A percentile compares a stretch with the other conserved stretches of the same genome.
These are phyloP conservation scores for Arxiozyma bovina DNA, from an alignment of 1,139 yeast genomes.

Conservation along the genomic window DNA sequence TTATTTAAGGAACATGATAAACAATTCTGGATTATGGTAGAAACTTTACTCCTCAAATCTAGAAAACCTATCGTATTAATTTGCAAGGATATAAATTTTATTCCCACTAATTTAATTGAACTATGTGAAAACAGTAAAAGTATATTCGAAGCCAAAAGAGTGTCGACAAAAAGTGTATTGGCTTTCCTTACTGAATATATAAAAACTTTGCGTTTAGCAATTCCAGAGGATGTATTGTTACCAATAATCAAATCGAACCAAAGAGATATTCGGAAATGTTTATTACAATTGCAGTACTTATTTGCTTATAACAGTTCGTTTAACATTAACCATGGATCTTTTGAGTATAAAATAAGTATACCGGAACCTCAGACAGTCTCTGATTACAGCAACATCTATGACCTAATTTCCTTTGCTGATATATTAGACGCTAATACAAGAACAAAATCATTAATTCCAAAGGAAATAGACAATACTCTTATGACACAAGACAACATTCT, in stretches of 20 bases:
- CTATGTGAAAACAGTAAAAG: constrained; percentile 39
- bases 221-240: constrained; percentile 33
- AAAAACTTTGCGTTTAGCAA: constrained; percentile 31
- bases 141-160: constrained; percentile 29
- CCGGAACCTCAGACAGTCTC: background rate
- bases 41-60: constrained; percentile 53
- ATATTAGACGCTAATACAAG: constrained; percentile 27
- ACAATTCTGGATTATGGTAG: constrained; percentile 71
- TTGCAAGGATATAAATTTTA: constrained; percentile 46
- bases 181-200: constrained; percentile 33
- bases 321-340: background rate
- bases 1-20: constrained; percentile 66
- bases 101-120: constrained; percentile 49
- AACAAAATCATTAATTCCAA: constrained; percentile 35
- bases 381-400: constrained; percentile 20
- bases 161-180: constrained; percentile 29
- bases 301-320: constrained; percentile 18
- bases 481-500: constrained; percentile 32
- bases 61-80: constrained; percentile 77
- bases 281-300: constrained; percentile 50
- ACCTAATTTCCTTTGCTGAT: constrained; percentile 37
- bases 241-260: constrained; percentile 32
- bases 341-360: background rate
- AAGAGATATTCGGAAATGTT: constrained; percentile 47
- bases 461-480: constrained; percentile 35